phyloP scores from a whole-genome alignment of 164 flowering plant species.

The Pachysandra terminalis region DNA sequence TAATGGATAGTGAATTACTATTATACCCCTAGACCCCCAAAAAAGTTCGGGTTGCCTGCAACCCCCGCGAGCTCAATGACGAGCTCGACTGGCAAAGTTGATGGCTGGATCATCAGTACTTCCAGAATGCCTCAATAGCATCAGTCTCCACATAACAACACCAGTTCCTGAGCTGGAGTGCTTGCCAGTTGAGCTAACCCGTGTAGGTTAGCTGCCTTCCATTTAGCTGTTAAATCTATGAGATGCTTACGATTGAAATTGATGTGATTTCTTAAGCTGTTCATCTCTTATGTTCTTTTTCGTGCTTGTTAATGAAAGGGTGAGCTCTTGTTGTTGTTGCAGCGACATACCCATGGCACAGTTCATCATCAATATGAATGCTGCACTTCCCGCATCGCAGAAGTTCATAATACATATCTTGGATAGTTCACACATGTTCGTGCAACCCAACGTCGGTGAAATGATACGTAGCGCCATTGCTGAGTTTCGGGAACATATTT shows the following conservation, averaged over 20 bases:
- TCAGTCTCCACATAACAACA: no score
- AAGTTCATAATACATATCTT: conserved; percentile 76
- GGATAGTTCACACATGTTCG: conserved; percentile 76
- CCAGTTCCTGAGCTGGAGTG: no score
- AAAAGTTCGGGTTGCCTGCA: no score
- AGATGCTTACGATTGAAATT: neutral
- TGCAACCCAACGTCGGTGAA: conserved; percentile 64
- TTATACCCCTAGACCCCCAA: no score
- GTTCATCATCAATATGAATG: conserved; percentile 72
- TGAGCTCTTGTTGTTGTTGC: conserved; percentile 16
- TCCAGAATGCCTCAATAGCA: no score
- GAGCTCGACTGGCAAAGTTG: no score
- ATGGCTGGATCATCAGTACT: no score
- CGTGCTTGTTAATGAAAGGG: neutral
- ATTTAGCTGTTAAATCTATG: neutral
- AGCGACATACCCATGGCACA: conserved; percentile 96
- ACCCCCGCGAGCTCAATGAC: no score
- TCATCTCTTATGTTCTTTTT: neutral
- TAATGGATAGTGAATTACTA: no score
- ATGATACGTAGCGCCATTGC: conserved; percentile 69
- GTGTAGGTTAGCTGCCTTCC: neutral
- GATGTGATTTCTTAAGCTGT: neutral
- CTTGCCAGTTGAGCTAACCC: no score
- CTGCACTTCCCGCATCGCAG: conserved; percentile 60
- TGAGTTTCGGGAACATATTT: conserved; percentile 72